Conservation (phyloP, 768 basidiomycete species). For the Tremella yokohamensis region DNA sequence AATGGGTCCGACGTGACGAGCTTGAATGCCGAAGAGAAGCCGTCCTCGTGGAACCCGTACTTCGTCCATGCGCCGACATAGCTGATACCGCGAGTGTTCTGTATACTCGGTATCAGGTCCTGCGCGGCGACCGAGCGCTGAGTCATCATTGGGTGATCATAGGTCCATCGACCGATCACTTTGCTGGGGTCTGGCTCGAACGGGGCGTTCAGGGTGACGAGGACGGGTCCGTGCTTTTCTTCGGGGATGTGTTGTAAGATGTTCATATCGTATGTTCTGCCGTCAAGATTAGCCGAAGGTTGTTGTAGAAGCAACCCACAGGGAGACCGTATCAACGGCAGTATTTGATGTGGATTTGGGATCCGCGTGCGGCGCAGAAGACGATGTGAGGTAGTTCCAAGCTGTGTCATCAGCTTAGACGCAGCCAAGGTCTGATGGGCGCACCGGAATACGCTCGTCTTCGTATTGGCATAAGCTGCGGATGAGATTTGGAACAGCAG, state of each 20-base stretch:
- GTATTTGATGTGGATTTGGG: slow-evolving; percentile 32
- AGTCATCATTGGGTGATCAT: slow-evolving; percentile 69
- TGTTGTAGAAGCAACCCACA: slow-evolving; percentile 54
- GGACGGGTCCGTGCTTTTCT: slow-evolving; percentile 59
- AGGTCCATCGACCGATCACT: slow-evolving; percentile 58
- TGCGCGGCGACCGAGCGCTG: slow-evolving; percentile 61
- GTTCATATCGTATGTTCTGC: slow-evolving; percentile 66
- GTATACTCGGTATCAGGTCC: slow-evolving; percentile 58
- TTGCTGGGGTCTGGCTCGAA: slow-evolving; percentile 58
- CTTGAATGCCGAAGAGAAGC: slow-evolving; percentile 58
- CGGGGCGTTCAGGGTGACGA: slow-evolving; percentile 72
- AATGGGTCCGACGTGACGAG: slow-evolving; percentile 27
- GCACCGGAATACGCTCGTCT: slow-evolving; percentile 62
- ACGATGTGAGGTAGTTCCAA: slow-evolving; percentile 72
- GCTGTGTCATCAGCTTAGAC: slow-evolving; percentile 36
- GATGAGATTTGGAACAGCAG: not conserved
- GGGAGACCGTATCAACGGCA: slow-evolving; percentile 61
- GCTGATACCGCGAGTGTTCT: slow-evolving; percentile 62
- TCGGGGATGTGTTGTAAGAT: slow-evolving; percentile 66
- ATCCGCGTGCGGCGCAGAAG: slow-evolving; percentile 42
- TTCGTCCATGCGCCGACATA: slow-evolving; percentile 70
- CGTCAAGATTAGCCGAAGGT: slow-evolving; percentile 55
- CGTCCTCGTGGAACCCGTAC: slow-evolving; percentile 81
- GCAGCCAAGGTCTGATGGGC: slow-evolving; percentile 2
- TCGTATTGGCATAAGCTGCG: slow-evolving; percentile 65